Evolutionary conservation across 2,329 filamentous ascomycete genomes (phyloP).

Genomic region (Sclerotinia glacialis): DNA sequence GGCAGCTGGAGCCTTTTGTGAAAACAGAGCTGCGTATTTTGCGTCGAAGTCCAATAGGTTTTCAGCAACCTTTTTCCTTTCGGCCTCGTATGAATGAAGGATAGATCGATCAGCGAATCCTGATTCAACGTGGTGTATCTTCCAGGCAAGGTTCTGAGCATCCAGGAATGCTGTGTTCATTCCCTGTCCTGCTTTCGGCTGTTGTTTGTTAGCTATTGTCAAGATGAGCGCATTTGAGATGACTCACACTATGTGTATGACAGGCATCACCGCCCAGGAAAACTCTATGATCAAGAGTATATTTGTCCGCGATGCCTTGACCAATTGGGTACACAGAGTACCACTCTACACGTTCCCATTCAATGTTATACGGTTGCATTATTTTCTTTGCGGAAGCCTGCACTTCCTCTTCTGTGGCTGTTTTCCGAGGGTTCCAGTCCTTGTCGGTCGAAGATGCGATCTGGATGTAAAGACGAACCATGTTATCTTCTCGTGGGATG

Average conservation of each 20-base stretch:
- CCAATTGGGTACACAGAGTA: constrained; percentile 76
- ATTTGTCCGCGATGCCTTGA: constrained; percentile 67
- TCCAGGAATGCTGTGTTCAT: constrained; percentile 81
- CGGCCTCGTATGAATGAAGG: constrained; percentile 80
- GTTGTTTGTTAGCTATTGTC: not conserved
- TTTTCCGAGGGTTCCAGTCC: constrained; percentile 60
- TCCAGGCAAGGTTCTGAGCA: constrained; percentile 90
- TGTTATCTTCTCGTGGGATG: constrained; percentile 67
- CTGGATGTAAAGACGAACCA: constrained; percentile 70
- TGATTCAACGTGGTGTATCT: constrained; percentile 84
- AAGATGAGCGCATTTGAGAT: not conserved
- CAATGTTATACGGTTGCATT: constrained; percentile 63
- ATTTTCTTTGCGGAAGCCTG: constrained; percentile 64
- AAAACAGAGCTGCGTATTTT: constrained; percentile 87
- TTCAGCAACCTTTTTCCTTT: constrained; percentile 82
- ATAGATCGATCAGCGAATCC: constrained; percentile 74
- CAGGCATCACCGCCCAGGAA: constrained; percentile 77
- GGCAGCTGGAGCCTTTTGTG: constrained; percentile 68
- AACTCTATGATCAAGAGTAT: constrained; percentile 65
- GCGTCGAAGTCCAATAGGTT: constrained; percentile 83
- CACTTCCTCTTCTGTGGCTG: constrained; percentile 61
- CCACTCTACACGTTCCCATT: constrained; percentile 68
- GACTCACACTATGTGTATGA: constrained; percentile 69
- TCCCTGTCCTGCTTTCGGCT: constrained; percentile 74
- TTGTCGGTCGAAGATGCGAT: constrained; percentile 59